Percentiles rank a stretch among this genome's conserved stretches.
Evolutionary conservation across 805 yeast species (phyloP).

Genomic region (Tetrapisispora namnaoensis): DNA sequence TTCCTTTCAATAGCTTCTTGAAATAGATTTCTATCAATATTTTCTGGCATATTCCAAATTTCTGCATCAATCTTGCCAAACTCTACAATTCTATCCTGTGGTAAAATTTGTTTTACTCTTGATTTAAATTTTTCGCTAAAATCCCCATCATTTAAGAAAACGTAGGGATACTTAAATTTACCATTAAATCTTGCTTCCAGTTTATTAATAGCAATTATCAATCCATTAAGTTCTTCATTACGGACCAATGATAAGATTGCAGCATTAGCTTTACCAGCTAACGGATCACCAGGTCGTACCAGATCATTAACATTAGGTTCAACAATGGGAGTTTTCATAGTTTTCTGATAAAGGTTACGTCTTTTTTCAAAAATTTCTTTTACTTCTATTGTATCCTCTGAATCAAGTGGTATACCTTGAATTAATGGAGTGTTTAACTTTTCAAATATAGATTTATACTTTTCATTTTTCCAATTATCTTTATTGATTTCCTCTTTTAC

Average conservation of each 20-base stretch:
- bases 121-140: constrained; percentile 50
- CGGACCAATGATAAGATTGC: constrained; percentile 66
- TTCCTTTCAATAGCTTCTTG: constrained; percentile 32
- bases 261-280: constrained; percentile 50
- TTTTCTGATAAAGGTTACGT: constrained; percentile 20
- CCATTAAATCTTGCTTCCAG: constrained; percentile 58
- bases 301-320: constrained; percentile 41
- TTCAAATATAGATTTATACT: not conserved
- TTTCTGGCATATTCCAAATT: constrained; percentile 53
- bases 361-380: not conserved
- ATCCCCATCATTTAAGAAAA: constrained; percentile 62
- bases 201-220: constrained; percentile 44
- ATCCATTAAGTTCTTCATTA: constrained; percentile 44
- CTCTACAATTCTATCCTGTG: constrained; percentile 32
- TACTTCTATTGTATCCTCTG: not conserved
- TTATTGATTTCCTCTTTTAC: not conserved
- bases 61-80: constrained; percentile 37
- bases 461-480: not conserved
- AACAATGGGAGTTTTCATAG: constrained; percentile 30
- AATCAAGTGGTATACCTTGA: not conserved
- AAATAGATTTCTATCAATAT: constrained; percentile 41
- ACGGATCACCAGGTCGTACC: constrained; percentile 18
- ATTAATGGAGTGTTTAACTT: constrained; percentile 16
- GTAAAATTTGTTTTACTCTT: constrained; percentile 33
- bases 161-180: constrained; percentile 72